phyloP scores from a whole-genome alignment of 2,329 filamentous ascomycete species.

The Xylaria sp. region DNA sequence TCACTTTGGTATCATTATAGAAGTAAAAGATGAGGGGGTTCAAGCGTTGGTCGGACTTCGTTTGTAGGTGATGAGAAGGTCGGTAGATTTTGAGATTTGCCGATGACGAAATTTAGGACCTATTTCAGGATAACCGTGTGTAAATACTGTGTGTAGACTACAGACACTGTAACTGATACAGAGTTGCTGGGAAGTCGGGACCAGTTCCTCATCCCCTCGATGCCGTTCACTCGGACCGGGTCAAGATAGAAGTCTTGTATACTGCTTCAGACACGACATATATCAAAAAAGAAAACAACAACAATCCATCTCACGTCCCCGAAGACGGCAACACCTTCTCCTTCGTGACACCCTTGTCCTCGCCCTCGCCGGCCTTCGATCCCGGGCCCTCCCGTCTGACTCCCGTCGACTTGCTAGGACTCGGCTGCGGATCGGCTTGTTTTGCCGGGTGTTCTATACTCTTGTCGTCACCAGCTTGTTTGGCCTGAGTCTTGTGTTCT shows the following conservation, averaged over 20 bases:
- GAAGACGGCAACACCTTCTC: conserved; percentile 9
- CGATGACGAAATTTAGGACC: conserved; percentile 7
- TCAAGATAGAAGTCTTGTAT: too few species aligned
- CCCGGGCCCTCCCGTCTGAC: conserved; percentile 32
- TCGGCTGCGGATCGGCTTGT: conserved; percentile 30
- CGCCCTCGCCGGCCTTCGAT: conserved; percentile 22
- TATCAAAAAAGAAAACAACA: background rate
- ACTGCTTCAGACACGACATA: too few species aligned
- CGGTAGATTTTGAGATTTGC: background rate
- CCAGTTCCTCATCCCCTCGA: too few species aligned
- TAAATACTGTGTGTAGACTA: background rate
- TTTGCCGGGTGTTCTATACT: conserved; percentile 27
- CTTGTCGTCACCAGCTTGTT: conserved; percentile 17
- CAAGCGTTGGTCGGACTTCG: background rate
- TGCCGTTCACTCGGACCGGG: too few species aligned
- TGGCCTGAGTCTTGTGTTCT: conserved; percentile 13
- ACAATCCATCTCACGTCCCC: background rate
- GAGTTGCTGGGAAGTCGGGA: too few species aligned
- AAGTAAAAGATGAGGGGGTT: background rate
- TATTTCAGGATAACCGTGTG: background rate
- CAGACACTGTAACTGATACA: background rate
- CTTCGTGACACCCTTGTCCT: conserved; percentile 10
- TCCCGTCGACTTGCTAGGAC: conserved; percentile 24
- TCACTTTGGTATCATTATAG: conserved; percentile 4
- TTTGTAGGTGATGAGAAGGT: background rate